Conservation (phyloP, 2,329 filamentous ascomycete genomes). For the Phialophora tarda region DNA sequence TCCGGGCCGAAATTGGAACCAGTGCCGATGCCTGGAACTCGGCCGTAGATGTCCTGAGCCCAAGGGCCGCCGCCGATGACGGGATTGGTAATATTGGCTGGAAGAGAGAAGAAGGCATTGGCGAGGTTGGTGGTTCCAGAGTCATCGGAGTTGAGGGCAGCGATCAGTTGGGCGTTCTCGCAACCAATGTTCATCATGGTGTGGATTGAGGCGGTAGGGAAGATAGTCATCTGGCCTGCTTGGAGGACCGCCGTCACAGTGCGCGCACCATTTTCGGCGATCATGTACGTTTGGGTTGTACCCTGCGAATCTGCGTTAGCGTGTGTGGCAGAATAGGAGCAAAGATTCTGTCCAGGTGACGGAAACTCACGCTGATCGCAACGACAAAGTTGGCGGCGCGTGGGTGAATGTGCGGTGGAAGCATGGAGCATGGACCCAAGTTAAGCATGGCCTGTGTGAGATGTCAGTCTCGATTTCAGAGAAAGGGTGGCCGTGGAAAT, state of each 20-base stretch:
- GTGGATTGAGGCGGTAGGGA: slow-evolving; percentile 56
- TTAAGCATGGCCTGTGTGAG: slow-evolving; percentile 46
- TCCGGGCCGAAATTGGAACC: slow-evolving; percentile 50
- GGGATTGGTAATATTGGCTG: slow-evolving; percentile 44
- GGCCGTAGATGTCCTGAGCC: slow-evolving; percentile 37
- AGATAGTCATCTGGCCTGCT: slow-evolving; percentile 57
- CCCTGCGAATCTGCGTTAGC: slow-evolving; percentile 39
- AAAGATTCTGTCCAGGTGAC: neutral
- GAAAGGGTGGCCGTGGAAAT: neutral
- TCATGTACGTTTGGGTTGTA: slow-evolving; percentile 60
- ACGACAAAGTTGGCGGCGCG: slow-evolving; percentile 58
- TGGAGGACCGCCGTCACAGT: slow-evolving; percentile 50
- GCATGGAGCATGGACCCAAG: slow-evolving; percentile 59
- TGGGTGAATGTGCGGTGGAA: slow-evolving; percentile 57
- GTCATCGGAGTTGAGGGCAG: slow-evolving; percentile 57
- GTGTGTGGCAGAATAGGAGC: neutral
- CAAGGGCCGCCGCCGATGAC: slow-evolving; percentile 29
- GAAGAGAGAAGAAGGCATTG: slow-evolving; percentile 52
- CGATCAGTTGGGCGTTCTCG: slow-evolving; percentile 56
- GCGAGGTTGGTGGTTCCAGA: slow-evolving; percentile 57
- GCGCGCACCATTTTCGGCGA: slow-evolving; percentile 57
- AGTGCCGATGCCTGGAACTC: slow-evolving; percentile 50
- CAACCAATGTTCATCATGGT: slow-evolving; percentile 54
- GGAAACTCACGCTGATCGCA: slow-evolving; percentile 43
- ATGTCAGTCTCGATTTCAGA: slow-evolving; percentile 7